Base-by-base conservation (phyloP, 805 yeast species). In the Wickerhamiella parazyma region DNA sequence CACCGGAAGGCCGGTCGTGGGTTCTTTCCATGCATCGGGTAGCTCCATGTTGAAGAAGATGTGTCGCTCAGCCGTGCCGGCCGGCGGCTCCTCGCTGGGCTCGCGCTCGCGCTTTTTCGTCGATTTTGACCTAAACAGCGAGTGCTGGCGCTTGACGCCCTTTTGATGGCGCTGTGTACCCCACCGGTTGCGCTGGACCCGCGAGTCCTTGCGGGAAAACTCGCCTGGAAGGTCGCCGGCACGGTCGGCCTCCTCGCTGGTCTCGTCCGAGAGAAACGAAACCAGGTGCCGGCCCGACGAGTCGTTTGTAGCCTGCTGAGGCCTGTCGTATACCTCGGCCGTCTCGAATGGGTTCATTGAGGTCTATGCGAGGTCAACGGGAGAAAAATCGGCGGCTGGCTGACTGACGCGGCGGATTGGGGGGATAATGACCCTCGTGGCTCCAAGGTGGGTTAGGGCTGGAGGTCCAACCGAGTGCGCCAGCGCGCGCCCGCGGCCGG, bases 161-260 rank as follows among this genome's bases (percentile, higher is more conserved):
- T 75, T 71, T 46, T 75, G 74, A 54, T 76, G 73, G 52, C 94
- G 71, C 51, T 80, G 84, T 3, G 96, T 87, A 46, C 95, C 95
- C 94, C 94, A 84, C 3, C 49, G 39, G 33, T 38, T 25, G 9
- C 47, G 36, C 12, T 36, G 35, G 17, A 44, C 46, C 5, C 40
- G 12, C 5, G 47, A 40, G 22, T 45, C 46, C 20, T 36, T 34
- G 14, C 49, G 46, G 21, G 18, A 18, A 4, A 16, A 18, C 11
- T 18, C 14, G n/a, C 28, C 3, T 18, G 20, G 20, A 3, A n/a
- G 18, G 12, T 21, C 26, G 33, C n/a, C 31, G 21, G 12, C 11
- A n/a, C 8, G 33, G 22, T 33, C 42, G 24, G 34, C 21, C 19
- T 44, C 43, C n/a, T 28, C 38, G 20, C n/a, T 11, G 10, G n/a